phyloP scores from a whole-genome alignment of 1,284 basidiomycete genomes.

The Pseudozyma sp. region DNA sequence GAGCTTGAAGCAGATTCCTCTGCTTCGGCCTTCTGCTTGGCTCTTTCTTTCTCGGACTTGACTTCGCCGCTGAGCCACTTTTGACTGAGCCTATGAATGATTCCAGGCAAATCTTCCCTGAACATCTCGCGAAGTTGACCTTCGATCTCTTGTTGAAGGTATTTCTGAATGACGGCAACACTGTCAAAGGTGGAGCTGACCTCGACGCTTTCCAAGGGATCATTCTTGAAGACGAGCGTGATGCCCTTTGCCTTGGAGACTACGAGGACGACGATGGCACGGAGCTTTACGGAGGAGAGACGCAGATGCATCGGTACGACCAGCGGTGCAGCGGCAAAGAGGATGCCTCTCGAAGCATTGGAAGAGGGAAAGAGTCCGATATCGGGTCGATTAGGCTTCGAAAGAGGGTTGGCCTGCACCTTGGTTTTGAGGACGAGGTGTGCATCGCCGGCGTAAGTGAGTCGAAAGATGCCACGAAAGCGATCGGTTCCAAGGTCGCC shows the following conservation, averaged over 20 bases:
- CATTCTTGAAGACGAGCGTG: slow-evolving; percentile 99
- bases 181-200: slow-evolving; percentile 98
- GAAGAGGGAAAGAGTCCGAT: slow-evolving; percentile 56
- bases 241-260: slow-evolving; percentile 96
- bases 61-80: slow-evolving; percentile 78
- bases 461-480: slow-evolving; percentile 94
- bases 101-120: slow-evolving; percentile 92
- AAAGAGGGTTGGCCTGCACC: slow-evolving; percentile 95
- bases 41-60: slow-evolving; percentile 40
- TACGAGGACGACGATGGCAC: slow-evolving; percentile 96
- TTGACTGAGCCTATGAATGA: slow-evolving; percentile 95
- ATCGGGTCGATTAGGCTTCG: slow-evolving; percentile 69
- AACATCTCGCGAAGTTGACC: slow-evolving; percentile 98
- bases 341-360: slow-evolving; percentile 60
- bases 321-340: slow-evolving; percentile 66
- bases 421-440: slow-evolving; percentile 95
- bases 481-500: slow-evolving; percentile 95
- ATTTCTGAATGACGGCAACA: slow-evolving; percentile 91
- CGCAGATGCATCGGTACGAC: slow-evolving; percentile 94
- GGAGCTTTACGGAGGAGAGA: slow-evolving; percentile 91
- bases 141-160: slow-evolving; percentile 81
- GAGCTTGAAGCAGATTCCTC: slow-evolving; percentile 9
- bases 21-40: slow-evolving; percentile 29
- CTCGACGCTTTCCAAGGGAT: slow-evolving; percentile 96
- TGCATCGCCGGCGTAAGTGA: slow-evolving; percentile 95